Conservation (phyloP, 2,329 filamentous ascomycete species). For the Monilinia laxa region DNA sequence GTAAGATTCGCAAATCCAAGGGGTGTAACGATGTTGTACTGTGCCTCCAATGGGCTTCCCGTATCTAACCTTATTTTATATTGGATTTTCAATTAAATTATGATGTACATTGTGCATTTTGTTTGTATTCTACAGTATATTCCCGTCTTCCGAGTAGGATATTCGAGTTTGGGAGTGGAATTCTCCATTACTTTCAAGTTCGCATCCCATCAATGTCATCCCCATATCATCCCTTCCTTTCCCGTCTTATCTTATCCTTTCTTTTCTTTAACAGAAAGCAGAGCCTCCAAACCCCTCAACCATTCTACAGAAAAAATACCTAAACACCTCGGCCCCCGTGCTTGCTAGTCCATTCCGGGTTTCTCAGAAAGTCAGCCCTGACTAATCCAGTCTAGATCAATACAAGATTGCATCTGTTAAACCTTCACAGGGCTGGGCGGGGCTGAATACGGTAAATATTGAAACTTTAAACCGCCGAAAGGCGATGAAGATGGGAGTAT, state of each 20-base stretch:
- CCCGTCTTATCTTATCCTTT: neutral
- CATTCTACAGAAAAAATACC: neutral
- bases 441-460: neutral
- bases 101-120: too few species aligned
- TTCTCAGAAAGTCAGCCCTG: constrained; percentile 10
- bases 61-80: constrained; percentile 7
- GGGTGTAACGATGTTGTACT: neutral
- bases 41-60: constrained; percentile 16
- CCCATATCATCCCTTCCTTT: neutral
- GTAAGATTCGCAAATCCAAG: neutral
- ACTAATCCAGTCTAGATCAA: constrained; percentile 9
- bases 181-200: neutral
- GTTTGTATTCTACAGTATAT: too few species aligned
- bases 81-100: neutral
- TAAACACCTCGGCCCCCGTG: neutral
- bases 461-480: neutral
- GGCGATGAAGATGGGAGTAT: neutral
- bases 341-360: neutral
- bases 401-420: neutral
- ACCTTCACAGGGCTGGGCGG: constrained; percentile 10
- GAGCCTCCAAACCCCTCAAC: neutral
- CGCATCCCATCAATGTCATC: too few species aligned
- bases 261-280: neutral
- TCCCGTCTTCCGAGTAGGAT: neutral
- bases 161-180: neutral